Conservation (phyloP, 495 filamentous ascomycete genomes). For the Annulohypoxylon nitens region DNA sequence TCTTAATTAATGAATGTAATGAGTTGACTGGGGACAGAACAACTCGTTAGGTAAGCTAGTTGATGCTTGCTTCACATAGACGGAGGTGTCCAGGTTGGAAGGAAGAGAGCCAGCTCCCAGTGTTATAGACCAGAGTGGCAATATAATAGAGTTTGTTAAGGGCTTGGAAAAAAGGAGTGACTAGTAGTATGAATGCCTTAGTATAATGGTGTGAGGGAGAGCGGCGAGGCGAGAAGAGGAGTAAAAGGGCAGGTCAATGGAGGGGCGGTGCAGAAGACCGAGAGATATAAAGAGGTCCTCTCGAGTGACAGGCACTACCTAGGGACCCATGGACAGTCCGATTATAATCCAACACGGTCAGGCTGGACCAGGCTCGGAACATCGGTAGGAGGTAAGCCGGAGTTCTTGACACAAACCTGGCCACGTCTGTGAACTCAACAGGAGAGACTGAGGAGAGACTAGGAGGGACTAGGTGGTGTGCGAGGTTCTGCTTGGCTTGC, state of each 20-base stretch:
- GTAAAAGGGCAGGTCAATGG: constrained; percentile 51
- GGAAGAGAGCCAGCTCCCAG: constrained; percentile 66
- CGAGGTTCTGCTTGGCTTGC: constrained; percentile 60
- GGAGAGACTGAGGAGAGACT: constrained; percentile 46
- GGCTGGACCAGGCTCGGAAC: constrained; percentile 62
- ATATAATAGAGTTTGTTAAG: constrained; percentile 54
- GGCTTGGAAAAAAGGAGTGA: constrained; percentile 58
- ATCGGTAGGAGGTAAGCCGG: constrained; percentile 66
- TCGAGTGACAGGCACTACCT: constrained; percentile 52
- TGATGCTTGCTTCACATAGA: constrained; percentile 55
- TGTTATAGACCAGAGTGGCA: constrained; percentile 64
- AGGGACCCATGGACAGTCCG: constrained; percentile 54
- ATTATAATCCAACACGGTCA: constrained; percentile 59
- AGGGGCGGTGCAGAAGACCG: constrained; percentile 60
- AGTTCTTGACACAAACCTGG: constrained; percentile 64
- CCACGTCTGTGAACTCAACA: constrained; percentile 59
- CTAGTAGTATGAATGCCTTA: constrained; percentile 55
- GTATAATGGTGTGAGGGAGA: constrained; percentile 52
- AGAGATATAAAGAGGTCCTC: constrained; percentile 64
- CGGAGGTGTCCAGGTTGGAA: constrained; percentile 55
- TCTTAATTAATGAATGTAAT: constrained; percentile 61
- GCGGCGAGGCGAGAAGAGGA: constrained; percentile 52
- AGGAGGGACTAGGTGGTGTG: constrained; percentile 57
- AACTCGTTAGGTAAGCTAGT: constrained; percentile 56
- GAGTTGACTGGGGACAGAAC: constrained; percentile 55